Percentiles rank a stretch among this genome's conserved stretches.
These are phyloP conservation scores for Suillus subluteus DNA, from an alignment of 768 basidiomycete species.

Conservation along the genomic window DNA sequence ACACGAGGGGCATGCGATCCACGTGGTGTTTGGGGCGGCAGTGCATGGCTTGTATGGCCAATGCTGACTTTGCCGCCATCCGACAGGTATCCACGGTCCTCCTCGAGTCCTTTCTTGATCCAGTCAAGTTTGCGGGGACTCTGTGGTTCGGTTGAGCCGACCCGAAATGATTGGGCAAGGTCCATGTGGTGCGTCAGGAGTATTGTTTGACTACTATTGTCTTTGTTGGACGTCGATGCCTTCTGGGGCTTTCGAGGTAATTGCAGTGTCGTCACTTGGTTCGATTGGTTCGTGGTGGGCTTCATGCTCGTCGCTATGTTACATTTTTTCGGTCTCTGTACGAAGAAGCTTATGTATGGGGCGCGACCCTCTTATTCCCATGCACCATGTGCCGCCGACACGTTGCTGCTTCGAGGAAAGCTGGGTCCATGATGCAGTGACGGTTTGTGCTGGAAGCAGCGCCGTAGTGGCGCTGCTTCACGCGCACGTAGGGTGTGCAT, in stretches of 20 bases:
- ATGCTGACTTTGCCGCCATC: constrained; percentile 33
- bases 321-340: not conserved
- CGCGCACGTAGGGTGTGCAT: not conserved
- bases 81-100: constrained; percentile 32
- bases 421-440: not conserved
- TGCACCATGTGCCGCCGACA: constrained; percentile 2
- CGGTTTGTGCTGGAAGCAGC: not conserved
- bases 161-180: constrained; percentile 33
- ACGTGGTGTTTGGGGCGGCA: constrained; percentile 23
- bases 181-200: constrained; percentile 30
- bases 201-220: not conserved
- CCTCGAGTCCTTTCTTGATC: constrained; percentile 37
- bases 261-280: constrained; percentile 11
- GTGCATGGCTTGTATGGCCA: constrained; percentile 23
- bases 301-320: constrained; percentile 3
- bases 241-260: constrained; percentile 7
- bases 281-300: constrained; percentile 3
- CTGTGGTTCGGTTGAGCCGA: constrained; percentile 32
- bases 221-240: not conserved
- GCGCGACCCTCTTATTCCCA: not conserved
- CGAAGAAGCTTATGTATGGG: constrained; percentile 7
- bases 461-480: not conserved
- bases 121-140: constrained; percentile 30
- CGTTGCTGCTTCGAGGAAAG: constrained; percentile 6
- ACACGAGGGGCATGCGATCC: not conserved